Percentiles rank a stretch among this genome's conserved stretches.
Conservation (phyloP, 169 alveolate genomes). For the Plasmodium gallinaceum region DNA sequence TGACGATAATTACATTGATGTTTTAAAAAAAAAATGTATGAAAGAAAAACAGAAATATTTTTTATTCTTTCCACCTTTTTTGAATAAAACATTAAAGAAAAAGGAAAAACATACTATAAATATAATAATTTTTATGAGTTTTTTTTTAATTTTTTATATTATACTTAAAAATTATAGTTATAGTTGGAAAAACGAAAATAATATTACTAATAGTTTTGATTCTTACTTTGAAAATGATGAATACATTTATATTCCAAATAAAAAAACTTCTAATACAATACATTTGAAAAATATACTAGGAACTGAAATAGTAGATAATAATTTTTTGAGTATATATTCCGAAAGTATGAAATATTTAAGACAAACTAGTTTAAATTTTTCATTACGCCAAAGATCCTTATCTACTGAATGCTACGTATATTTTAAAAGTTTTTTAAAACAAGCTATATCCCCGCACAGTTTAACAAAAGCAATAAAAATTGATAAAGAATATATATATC, state of each 20-base stretch:
- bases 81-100: too few species aligned
- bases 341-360: conserved; percentile 67
- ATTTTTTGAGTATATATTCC: conserved; percentile 44
- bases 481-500: conserved; percentile 70
- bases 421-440: conserved; percentile 56
- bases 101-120: too few species aligned
- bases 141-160: neutral
- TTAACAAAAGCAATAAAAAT: conserved; percentile 68
- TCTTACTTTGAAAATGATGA: conserved; percentile 21
- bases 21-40: too few species aligned
- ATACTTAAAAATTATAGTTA: too few species aligned
- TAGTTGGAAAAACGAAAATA: neutral
- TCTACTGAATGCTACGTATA: conserved; percentile 72
- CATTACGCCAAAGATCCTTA: conserved; percentile 36
- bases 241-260: conserved; percentile 34
- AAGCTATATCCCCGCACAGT: conserved; percentile 69
- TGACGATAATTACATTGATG: too few species aligned
- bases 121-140: too few species aligned
- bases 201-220: neutral
- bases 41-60: conserved; percentile 1
- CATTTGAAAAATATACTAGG: conserved; percentile 50
- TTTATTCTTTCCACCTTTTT: neutral
- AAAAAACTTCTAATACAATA: conserved; percentile 41
- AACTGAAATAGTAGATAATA: conserved; percentile 44
- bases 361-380: conserved; percentile 49